Evolutionary conservation across 2,329 filamentous ascomycete species (phyloP).

Genomic region (Bertia moriformis): DNA sequence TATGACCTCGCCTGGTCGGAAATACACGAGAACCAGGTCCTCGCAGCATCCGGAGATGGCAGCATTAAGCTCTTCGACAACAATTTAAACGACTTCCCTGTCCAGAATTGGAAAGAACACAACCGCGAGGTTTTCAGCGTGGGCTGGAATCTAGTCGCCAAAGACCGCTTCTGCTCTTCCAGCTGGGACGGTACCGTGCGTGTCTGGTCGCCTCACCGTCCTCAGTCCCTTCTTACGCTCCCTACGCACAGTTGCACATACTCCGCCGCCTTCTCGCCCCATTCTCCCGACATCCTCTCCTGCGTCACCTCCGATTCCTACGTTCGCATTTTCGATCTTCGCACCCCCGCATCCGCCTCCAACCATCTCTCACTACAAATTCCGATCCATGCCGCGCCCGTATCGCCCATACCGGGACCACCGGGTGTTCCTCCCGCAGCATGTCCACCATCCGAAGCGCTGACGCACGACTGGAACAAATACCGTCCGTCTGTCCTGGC

Average conservation of each 20-base stretch:
- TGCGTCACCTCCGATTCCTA: conserved; percentile 81
- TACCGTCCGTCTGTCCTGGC: conserved; percentile 76
- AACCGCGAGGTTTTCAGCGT: conserved; percentile 85
- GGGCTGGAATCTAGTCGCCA: conserved; percentile 79
- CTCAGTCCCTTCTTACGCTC: conserved; percentile 65
- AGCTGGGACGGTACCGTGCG: conserved; percentile 78
- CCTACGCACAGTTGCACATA: conserved; percentile 92
- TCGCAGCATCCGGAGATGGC: conserved; percentile 81
- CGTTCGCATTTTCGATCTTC: conserved; percentile 79
- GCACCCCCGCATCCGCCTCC: conserved; percentile 69
- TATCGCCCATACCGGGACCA: conserved; percentile 17
- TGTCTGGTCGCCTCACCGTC: conserved; percentile 70
- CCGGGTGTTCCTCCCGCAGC: conserved; percentile 17
- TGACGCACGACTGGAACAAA: conserved; percentile 99
- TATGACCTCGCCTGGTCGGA: conserved; percentile 95
- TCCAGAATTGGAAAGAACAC: conserved; percentile 88
- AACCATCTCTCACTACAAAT: conserved; percentile 77
- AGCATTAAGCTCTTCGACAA: conserved; percentile 90
- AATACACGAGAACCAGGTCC: conserved; percentile 84
- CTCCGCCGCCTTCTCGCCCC: conserved; percentile 77
- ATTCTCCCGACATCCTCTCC: conserved; percentile 71
- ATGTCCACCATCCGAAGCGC: conserved; percentile 59
- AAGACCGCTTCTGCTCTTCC: conserved; percentile 77
- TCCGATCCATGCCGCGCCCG: conserved; percentile 55
- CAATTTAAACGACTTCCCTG: conserved; percentile 65